Percentiles rank a stretch among this genome's conserved stretches.
Evolutionary conservation across 148 eudicot genomes (phyloP).

Genomic region (Rhododendron kiyosumense): DNA sequence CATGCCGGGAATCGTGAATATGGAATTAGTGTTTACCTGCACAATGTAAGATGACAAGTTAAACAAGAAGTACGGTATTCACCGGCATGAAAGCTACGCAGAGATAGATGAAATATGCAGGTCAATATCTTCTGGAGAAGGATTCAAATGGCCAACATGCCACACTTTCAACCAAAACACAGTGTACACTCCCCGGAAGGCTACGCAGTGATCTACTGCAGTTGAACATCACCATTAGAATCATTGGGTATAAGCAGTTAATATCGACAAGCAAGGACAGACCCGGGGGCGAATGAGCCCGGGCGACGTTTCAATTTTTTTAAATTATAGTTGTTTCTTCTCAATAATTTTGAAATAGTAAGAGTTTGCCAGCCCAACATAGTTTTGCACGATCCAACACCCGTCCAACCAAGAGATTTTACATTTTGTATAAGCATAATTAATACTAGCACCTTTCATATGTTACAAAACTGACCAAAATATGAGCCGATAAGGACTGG

Average conservation of each 20-base stretch:
- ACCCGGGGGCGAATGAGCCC: background rate
- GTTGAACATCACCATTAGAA: background rate
- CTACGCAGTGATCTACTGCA: background rate
- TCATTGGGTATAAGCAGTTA: background rate
- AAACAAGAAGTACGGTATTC: background rate
- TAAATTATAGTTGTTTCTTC: background rate
- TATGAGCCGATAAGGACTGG: background rate
- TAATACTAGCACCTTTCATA: background rate
- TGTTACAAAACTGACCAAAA: background rate
- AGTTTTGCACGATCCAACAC: too few species aligned
- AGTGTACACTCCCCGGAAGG: background rate
- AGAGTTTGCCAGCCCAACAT: background rate
- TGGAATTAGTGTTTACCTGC: slow-evolving; percentile 34
- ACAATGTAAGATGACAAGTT: background rate
- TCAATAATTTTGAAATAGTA: too few species aligned
- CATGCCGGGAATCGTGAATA: slow-evolving; percentile 16
- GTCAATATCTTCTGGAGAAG: background rate
- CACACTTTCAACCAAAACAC: background rate
- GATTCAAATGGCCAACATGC: background rate
- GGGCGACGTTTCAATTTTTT: background rate
- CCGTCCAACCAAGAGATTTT: background rate
- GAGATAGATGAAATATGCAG: background rate
- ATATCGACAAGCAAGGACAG: background rate
- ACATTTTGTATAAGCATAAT: background rate
- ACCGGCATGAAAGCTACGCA: background rate